phyloP scores from a whole-genome alignment of 2,329 filamentous ascomycete species.

The Cadophora sp. region DNA sequence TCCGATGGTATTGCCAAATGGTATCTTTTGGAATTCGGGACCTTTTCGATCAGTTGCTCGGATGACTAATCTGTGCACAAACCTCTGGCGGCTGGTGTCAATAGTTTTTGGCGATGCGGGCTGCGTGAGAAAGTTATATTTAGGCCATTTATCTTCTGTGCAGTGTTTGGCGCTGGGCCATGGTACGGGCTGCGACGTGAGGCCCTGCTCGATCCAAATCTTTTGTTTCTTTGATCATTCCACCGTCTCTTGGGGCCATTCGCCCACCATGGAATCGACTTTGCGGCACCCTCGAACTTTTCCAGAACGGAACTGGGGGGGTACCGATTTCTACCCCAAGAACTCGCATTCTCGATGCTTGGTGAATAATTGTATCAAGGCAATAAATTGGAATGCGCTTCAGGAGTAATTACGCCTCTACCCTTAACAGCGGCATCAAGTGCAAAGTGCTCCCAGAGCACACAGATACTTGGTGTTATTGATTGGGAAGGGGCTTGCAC shows the following conservation, averaged over 20 bases:
- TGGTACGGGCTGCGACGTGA: too few species aligned
- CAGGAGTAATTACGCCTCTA: neutral
- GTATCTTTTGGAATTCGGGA: too few species aligned
- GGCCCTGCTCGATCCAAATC: neutral
- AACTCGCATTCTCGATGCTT: conserved; percentile 2
- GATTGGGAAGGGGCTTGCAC: conserved; percentile 6
- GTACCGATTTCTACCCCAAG: conserved; percentile 8
- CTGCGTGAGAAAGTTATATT: too few species aligned
- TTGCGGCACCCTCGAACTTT: neutral
- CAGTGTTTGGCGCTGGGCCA: too few species aligned
- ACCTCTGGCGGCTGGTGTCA: too few species aligned
- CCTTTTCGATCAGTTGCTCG: too few species aligned
- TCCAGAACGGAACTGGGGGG: neutral
- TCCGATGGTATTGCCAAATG: conserved; percentile 23
- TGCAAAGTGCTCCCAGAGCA: neutral
- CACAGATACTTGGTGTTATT: conserved; percentile 4
- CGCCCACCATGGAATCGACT: conserved; percentile 1
- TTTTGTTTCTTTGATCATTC: neutral
- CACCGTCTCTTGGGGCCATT: neutral
- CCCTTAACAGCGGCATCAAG: neutral
- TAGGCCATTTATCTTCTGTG: too few species aligned
- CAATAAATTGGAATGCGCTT: neutral
- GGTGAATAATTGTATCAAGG: neutral
- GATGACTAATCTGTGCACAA: too few species aligned
- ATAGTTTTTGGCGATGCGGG: too few species aligned